phyloP scores from a whole-genome alignment of 345 rosid species.

The Eucalyptus decipiens region DNA sequence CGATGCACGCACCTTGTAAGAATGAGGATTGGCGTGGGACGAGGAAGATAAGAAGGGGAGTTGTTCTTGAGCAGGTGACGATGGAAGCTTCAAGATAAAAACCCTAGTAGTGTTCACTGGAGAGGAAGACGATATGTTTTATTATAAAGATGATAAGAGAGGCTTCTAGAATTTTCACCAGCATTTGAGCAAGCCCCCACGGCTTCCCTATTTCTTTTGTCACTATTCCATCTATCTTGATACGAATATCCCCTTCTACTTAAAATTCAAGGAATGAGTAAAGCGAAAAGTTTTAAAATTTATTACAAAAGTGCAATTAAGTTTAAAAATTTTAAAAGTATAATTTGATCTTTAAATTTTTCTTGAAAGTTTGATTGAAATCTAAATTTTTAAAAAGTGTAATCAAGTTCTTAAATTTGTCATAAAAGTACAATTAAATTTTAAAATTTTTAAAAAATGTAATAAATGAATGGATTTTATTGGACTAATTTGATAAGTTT shows the following conservation, averaged over 20 bases:
- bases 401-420: rapidly evolving
- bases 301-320: too few species aligned
- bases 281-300: too few species aligned
- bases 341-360: too few species aligned
- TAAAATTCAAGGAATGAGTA: too few species aligned
- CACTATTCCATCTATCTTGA: too few species aligned
- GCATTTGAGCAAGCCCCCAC: rapidly evolving
- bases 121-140: not conserved
- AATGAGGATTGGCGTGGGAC: not conserved
- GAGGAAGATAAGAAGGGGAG: not conserved
- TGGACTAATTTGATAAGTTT: rapidly evolving
- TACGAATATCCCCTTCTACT: too few species aligned
- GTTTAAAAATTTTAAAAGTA: too few species aligned
- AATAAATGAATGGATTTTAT: rapidly evolving
- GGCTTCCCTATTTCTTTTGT: not conserved
- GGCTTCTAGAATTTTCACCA: not conserved
- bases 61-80: not conserved
- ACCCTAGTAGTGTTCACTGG: not conserved
- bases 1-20: not conserved
- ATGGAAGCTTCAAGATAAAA: not conserved
- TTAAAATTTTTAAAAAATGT: too few species aligned
- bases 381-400: too few species aligned
- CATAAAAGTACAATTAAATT: rapidly evolving
- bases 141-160: not conserved
- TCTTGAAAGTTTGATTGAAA: too few species aligned